These are phyloP conservation scores for Tetracentron sinense DNA, from an alignment of 164 flowering plant species.

Conservation along the genomic window DNA sequence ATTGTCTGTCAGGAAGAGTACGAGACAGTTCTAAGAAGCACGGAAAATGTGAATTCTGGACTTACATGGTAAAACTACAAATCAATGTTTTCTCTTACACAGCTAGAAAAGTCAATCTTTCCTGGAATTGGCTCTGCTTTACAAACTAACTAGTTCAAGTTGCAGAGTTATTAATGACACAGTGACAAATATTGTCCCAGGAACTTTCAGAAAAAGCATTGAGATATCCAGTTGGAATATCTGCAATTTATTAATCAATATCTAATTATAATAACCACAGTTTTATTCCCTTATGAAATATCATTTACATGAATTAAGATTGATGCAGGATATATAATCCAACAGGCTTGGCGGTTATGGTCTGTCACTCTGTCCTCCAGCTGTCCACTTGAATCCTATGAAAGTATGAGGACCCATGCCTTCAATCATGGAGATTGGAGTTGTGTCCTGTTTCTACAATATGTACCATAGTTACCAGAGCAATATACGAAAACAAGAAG, in stretches of 20 bases:
- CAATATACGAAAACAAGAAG: too few relatives aligned
- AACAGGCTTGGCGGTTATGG: conserved; percentile 90
- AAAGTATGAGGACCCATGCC: conserved; percentile 57
- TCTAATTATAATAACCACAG: background rate
- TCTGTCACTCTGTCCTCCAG: conserved; percentile 96
- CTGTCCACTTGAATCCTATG: conserved; percentile 82
- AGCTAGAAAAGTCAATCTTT: background rate
- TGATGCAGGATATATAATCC: conserved; percentile 81
- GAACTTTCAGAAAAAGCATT: conserved; percentile 39
- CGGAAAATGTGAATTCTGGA: too few relatives aligned
- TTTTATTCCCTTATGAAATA: background rate
- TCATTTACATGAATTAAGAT: background rate
- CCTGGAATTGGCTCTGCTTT: background rate
- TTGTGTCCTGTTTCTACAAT: too few relatives aligned
- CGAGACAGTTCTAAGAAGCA: too few relatives aligned
- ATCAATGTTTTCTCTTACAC: conserved; percentile 23
- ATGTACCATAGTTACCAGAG: too few relatives aligned
- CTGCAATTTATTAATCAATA: background rate
- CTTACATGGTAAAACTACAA: conserved; percentile 44
- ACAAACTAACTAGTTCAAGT: conserved; percentile 5
- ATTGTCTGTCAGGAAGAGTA: too few relatives aligned
- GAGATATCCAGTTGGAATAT: conserved; percentile 31
- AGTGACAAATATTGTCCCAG: conserved; percentile 36
- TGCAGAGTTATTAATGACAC: conserved; percentile 44
- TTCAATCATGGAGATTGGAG: conserved; percentile 92